A percentile compares a stretch with the other conserved stretches of the same genome.
Evolutionary conservation across 352 stramenopile genomes (phyloP).

Genomic region (Discostella stelligera): DNA sequence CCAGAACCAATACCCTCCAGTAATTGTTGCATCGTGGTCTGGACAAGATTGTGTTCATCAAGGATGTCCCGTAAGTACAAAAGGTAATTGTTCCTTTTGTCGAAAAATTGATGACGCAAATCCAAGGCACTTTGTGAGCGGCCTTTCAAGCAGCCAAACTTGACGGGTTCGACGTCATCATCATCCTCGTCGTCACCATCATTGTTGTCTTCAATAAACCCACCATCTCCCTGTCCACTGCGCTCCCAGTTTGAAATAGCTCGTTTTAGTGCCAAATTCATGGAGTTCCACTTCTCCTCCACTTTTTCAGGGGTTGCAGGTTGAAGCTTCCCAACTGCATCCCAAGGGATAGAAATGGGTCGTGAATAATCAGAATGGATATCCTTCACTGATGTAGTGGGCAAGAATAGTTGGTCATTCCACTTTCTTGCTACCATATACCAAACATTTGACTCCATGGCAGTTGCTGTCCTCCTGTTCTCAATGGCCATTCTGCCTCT

Average conservation of each 20-base stretch:
- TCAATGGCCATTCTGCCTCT: slow-evolving; percentile 12
- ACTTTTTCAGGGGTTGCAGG: slow-evolving; percentile 10
- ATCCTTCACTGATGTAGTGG: background rate
- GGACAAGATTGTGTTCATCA: too few species aligned
- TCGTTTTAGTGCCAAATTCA: slow-evolving; percentile 9
- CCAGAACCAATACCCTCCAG: too few species aligned
- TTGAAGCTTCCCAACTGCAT: background rate
- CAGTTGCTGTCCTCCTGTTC: background rate
- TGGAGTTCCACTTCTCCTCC: slow-evolving; percentile 11
- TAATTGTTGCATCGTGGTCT: too few species aligned
- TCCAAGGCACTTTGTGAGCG: too few species aligned
- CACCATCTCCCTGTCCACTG: slow-evolving; percentile 18
- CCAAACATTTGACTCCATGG: background rate
- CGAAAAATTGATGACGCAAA: too few species aligned
- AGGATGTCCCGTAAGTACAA: too few species aligned
- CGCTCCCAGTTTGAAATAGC: slow-evolving; percentile 11
- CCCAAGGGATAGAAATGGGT: background rate
- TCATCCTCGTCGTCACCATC: too few species aligned
- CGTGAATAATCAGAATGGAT: slow-evolving; percentile 9
- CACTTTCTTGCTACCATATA: slow-evolving; percentile 10
- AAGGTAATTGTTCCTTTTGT: too few species aligned
- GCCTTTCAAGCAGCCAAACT: too few species aligned
- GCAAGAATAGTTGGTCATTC: slow-evolving; percentile 12
- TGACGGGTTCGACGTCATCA: too few species aligned
- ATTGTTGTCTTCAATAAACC: background rate